A percentile compares a stretch with the other conserved stretches of the same genome.
Conservation (phyloP, 225 moss, liverwort and hornwort genomes). For the Marchantia paleacea region DNA sequence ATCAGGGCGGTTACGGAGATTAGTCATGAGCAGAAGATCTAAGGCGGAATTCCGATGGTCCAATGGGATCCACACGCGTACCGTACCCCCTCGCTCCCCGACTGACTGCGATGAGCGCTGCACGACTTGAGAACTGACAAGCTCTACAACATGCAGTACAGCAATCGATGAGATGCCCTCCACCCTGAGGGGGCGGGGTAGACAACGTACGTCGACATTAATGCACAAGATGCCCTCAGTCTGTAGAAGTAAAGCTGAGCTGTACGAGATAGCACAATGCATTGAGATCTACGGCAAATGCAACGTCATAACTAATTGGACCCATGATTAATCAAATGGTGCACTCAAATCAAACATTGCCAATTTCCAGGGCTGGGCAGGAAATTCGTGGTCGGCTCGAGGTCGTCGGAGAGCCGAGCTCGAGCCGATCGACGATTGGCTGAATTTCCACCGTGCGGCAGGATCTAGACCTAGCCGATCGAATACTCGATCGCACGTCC, state of each 20-base stretch:
- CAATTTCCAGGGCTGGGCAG: not conserved
- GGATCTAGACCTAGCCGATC: not conserved
- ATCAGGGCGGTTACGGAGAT: not conserved
- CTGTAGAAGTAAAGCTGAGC: not conserved
- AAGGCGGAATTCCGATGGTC: not conserved
- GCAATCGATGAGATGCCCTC: not conserved
- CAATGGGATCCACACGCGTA: not conserved
- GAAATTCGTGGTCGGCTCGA: not conserved
- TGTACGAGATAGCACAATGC: not conserved
- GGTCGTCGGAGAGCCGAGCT: no score
- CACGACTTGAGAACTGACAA: no score
- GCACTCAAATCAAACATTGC: not conserved
- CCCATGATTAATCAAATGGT: not conserved
- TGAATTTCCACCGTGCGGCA: not conserved
- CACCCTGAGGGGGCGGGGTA: not conserved
- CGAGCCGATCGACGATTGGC: not conserved
- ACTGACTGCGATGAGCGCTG: not conserved
- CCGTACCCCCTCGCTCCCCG: not conserved
- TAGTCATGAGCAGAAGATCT: not conserved
- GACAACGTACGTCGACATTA: not conserved
- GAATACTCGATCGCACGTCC: not conserved
- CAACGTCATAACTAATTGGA: not conserved
- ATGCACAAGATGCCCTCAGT: not conserved
- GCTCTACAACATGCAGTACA: no score
- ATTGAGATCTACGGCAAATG: conserved; percentile 3